Base-by-base conservation (phyloP, 2,329 filamentous ascomycete species). In the Botryosphaeria dothidea region DNA sequence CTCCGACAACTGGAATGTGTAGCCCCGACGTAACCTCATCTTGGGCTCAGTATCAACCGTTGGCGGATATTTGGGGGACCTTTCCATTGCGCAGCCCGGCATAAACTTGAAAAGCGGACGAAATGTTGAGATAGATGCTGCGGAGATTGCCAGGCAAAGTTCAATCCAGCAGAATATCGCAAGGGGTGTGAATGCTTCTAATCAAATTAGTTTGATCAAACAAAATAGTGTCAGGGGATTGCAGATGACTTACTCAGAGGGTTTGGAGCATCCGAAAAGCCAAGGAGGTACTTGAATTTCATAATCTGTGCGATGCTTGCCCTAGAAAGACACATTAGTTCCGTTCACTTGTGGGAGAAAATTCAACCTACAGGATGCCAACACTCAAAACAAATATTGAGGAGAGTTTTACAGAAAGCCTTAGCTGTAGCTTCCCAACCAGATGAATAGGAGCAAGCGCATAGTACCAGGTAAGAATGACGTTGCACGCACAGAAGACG, bases 291-390 rank as follows among this genome's bases (percentile, higher is more conserved):
- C 4, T 27, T 45, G 23, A 57, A 43, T 15, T 45, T 46, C 45
- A 63, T 43, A 11, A 63, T 63, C 6, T 46, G 41, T 3, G 48
- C 60, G 8, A 63, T 63, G 48, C 60, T 63, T 41, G 60, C 60
- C 23, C 60, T 63, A 19, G 6, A n/a, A n/a, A n/a, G n/a, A n/a
- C n/a, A n/a, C n/a, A 27, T 21, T 5, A 29, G 9, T 43, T n/a
- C n/a, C n/a, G n/a, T n/a, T n/a, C 8, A 1, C 11, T 17, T 3
- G 17, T 25, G 29, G 4, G 48, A 45, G 34, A 5, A 21, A n/a
- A 9, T 5, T 11, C 1, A 17, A 17, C 60, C 31, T 54, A 63
- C 60, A 63, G 8, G 8, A 63, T 29, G 15, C 60, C 48, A n/a
- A 63, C 23, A 3, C 60, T 29, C n/a, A 63, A n/a, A 4, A 63